Evolutionary conservation across 2,329 filamentous ascomycete genomes (phyloP).

Genomic region (Massarina eburnea): DNA sequence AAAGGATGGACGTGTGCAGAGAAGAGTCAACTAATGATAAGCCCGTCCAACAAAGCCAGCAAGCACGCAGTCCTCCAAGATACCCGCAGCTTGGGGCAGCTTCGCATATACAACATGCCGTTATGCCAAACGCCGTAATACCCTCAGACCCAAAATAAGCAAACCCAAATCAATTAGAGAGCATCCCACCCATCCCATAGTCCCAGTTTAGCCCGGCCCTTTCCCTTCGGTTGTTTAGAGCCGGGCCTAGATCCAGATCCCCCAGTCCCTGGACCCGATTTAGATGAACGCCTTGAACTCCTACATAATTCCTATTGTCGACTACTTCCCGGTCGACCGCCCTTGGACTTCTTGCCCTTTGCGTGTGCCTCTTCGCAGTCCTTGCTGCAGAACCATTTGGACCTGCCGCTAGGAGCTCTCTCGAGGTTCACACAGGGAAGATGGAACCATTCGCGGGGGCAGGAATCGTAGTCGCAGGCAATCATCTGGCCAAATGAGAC

Average conservation of each 20-base stretch:
- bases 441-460: slow-evolving; percentile 69
- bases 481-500: slow-evolving; percentile 70
- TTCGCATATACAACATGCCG: not conserved
- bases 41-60: not conserved
- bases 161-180: slow-evolving; percentile 33
- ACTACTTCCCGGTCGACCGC: slow-evolving; percentile 41
- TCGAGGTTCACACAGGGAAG: slow-evolving; percentile 64
- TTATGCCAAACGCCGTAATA: slow-evolving; percentile 1
- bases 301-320: slow-evolving; percentile 44
- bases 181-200: slow-evolving; percentile 28
- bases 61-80: not conserved
- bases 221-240: slow-evolving; percentile 31
- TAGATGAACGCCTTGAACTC: slow-evolving; percentile 41
- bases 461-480: slow-evolving; percentile 66
- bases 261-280: slow-evolving; percentile 11
- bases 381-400: slow-evolving; percentile 45
- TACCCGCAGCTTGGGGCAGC: not conserved
- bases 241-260: slow-evolving; percentile 22
- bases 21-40: no score
- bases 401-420: slow-evolving; percentile 54
- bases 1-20: not conserved
- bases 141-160: slow-evolving; percentile 1
- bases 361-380: slow-evolving; percentile 38
- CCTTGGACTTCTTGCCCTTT: slow-evolving; percentile 33
- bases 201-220: slow-evolving; percentile 23